Percentiles rank a stretch among this genome's conserved stretches.
Conservation (phyloP, 345 rosid species). For the Euphorbia lathyris region DNA sequence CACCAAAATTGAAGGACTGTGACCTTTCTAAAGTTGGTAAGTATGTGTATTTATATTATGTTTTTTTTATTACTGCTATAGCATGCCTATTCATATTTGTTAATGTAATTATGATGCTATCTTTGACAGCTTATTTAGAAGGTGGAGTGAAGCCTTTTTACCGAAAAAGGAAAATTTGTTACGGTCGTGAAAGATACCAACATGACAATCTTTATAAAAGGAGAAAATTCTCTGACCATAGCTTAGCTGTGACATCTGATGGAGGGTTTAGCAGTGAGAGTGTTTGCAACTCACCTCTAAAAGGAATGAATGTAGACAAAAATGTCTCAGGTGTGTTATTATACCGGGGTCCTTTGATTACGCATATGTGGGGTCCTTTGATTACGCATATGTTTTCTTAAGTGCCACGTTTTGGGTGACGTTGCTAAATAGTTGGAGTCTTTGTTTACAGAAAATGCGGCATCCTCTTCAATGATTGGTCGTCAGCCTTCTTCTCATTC, state of each 20-base stretch:
- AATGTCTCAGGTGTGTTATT: conserved; percentile 24
- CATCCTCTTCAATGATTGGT: conserved; percentile 40
- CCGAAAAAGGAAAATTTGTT: conserved; percentile 53
- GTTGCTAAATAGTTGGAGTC: conserved; percentile 25
- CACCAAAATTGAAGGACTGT: conserved; percentile 53
- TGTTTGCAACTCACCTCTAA: conserved; percentile 69
- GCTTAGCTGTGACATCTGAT: conserved; percentile 56
- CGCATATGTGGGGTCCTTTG: background rate
- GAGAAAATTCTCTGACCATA: conserved; percentile 55
- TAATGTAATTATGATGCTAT: conserved; percentile 7
- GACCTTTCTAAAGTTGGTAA: conserved; percentile 63
- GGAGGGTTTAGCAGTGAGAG: conserved; percentile 82
- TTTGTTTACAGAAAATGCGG: conserved; percentile 40
- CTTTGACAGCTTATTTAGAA: conserved; percentile 37
- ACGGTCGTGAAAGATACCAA: conserved; percentile 42
- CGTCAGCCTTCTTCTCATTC: conserved; percentile 41
- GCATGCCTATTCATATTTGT: background rate
- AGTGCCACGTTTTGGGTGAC: conserved; percentile 2
- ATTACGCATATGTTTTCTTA: conserved; percentile 11
- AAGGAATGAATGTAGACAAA: conserved; percentile 34
- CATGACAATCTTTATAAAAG: conserved; percentile 51
- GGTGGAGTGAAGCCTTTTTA: conserved; percentile 47
- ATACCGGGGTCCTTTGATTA: no score
- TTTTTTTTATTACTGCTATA: background rate
- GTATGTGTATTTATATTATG: conserved; percentile 18